Conservation (phyloP, 2,329 filamentous ascomycete genomes). For the Stenocarpella maydis region DNA sequence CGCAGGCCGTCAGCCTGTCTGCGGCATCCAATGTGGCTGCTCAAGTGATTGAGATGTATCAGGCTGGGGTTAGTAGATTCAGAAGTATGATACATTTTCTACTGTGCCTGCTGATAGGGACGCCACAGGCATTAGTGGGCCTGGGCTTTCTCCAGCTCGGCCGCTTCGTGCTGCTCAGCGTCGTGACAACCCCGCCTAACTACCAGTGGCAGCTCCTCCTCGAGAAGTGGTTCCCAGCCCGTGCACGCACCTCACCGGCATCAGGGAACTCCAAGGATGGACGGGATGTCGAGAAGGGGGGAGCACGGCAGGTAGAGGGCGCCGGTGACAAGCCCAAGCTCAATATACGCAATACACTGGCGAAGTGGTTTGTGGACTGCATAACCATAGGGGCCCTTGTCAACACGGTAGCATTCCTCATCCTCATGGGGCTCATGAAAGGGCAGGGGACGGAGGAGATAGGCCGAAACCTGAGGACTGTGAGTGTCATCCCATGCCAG, state of each 20-base stretch:
- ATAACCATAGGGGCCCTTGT: constrained; percentile 56
- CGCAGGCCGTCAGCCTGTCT: constrained; percentile 61
- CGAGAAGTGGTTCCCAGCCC: constrained; percentile 61
- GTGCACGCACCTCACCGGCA: constrained; percentile 38
- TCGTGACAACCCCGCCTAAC: constrained; percentile 64
- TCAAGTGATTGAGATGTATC: constrained; percentile 61
- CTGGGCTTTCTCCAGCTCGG: constrained; percentile 58
- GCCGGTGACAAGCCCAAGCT: constrained; percentile 45
- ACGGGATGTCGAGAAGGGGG: constrained; percentile 37
- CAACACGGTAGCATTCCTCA: constrained; percentile 55
- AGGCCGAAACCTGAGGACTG: constrained; percentile 48
- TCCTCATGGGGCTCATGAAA: constrained; percentile 58
- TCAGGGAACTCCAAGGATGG: not conserved
- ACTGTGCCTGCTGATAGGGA: not conserved
- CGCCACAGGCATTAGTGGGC: constrained; percentile 46
- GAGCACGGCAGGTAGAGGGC: not conserved
- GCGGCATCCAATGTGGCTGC: constrained; percentile 63
- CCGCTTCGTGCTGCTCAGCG: constrained; percentile 61
- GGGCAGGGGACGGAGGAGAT: constrained; percentile 49
- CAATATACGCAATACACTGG: constrained; percentile 52
- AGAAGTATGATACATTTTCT: constrained; percentile 1
- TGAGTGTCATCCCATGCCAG: constrained; percentile 33
- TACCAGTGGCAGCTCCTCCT: constrained; percentile 66
- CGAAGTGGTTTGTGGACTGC: constrained; percentile 61
- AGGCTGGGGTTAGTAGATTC: constrained; percentile 47